Percentiles rank a stretch among this genome's conserved stretches.
These are phyloP conservation scores for Pestalotiopsis sp. DNA, from an alignment of 2,329 filamentous ascomycete species.

Conservation along the genomic window DNA sequence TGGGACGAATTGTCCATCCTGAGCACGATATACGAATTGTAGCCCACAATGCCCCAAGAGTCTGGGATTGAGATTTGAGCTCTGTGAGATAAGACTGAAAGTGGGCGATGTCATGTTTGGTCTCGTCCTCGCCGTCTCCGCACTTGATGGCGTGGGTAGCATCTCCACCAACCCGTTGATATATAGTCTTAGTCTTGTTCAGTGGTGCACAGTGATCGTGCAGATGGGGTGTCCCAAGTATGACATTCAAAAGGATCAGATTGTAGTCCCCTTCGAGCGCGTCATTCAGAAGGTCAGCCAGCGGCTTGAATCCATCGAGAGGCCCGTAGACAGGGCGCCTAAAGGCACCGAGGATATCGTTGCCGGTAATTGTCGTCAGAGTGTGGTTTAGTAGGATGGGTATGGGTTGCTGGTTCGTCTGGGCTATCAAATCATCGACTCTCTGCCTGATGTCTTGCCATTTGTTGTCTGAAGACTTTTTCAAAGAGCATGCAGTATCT, in stretches of 20 bases:
- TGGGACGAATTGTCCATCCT: constrained; percentile 37
- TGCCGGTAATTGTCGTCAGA: constrained; percentile 30
- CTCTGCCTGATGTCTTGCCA: constrained; percentile 32
- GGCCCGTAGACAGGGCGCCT: constrained; percentile 32
- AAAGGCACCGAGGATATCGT: constrained; percentile 32
- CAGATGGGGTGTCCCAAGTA: neutral
- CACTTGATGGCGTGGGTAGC: constrained; percentile 32
- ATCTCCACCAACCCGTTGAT: constrained; percentile 16
- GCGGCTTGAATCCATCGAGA: constrained; percentile 16
- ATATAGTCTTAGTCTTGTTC: neutral
- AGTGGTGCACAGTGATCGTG: constrained; percentile 7
- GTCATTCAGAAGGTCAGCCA: constrained; percentile 21
- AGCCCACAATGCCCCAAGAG: constrained; percentile 36
- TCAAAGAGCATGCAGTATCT: constrained; percentile 31
- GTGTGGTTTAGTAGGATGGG: constrained; percentile 20
- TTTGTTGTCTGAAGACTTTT: constrained; percentile 23
- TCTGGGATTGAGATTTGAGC: constrained; percentile 28
- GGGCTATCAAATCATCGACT: constrained; percentile 30
- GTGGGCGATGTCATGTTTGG: constrained; percentile 20
- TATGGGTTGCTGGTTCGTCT: constrained; percentile 30
- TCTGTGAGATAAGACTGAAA: constrained; percentile 31
- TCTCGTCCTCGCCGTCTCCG: constrained; percentile 33
- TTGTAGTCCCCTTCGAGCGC: constrained; percentile 32
- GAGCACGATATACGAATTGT: constrained; percentile 40
- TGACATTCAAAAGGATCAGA: constrained; percentile 3